Conservation (phyloP, 768 basidiomycete genomes). For the Auricularia sp. region DNA sequence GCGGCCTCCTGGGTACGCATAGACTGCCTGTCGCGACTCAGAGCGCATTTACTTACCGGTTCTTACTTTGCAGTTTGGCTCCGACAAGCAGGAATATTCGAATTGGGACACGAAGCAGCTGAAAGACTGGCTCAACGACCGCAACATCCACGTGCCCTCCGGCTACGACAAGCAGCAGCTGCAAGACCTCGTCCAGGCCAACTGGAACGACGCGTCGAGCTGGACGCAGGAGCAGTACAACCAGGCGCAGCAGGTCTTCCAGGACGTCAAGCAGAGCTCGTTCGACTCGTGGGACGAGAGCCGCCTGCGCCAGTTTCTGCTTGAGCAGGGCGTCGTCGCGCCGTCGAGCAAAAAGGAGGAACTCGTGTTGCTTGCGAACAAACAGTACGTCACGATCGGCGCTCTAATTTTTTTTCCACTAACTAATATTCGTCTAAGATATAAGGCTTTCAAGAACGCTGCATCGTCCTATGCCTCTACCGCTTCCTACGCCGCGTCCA, state of each 20-base stretch:
- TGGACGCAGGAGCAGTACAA: constrained; percentile 60
- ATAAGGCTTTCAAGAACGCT: constrained; percentile 47
- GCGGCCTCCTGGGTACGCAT: background rate
- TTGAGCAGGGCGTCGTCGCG: constrained; percentile 78
- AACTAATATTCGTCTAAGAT: constrained; percentile 15
- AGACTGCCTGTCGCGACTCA: no score
- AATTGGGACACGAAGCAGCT: constrained; percentile 59
- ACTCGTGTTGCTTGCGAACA: constrained; percentile 66
- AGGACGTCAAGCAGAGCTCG: constrained; percentile 20
- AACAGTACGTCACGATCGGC: constrained; percentile 25
- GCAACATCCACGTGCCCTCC: constrained; percentile 47
- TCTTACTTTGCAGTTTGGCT: background rate
- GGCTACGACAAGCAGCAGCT: constrained; percentile 32
- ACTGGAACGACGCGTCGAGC: constrained; percentile 38
- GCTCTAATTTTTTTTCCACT: background rate
- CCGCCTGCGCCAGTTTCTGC: constrained; percentile 67
- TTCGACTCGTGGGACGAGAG: constrained; percentile 84
- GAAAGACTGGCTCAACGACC: constrained; percentile 56
- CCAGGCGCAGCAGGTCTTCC: constrained; percentile 52
- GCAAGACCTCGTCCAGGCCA: constrained; percentile 42
- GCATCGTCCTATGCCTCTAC: constrained; percentile 44
- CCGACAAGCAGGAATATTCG: constrained; percentile 26
- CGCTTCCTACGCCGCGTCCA: constrained; percentile 38
- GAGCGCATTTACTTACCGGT: background rate
- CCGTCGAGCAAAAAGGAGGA: constrained; percentile 74